Conservation (phyloP, 2,329 filamentous ascomycete genomes). For the Orbilia oligospora region DNA sequence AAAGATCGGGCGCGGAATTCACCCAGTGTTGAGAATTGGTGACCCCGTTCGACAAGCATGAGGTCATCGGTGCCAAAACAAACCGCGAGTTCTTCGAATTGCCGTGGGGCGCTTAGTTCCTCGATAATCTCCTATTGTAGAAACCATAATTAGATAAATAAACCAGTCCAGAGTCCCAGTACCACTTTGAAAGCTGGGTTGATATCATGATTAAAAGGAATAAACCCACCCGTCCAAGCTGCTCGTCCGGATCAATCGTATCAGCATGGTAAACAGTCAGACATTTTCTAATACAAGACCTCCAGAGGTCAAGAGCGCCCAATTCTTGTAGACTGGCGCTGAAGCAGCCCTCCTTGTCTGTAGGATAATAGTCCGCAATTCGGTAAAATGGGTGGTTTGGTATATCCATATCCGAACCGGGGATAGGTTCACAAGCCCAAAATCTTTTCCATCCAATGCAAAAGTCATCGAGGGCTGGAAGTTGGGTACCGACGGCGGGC, state of each 20-base stretch:
- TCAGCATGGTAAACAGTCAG: neutral
- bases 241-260: neutral
- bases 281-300: neutral
- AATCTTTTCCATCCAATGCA: neutral
- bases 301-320: neutral
- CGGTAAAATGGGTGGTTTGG: slow-evolving; percentile 2
- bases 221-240: neutral
- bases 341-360: neutral
- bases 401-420: neutral
- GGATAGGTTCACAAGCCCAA: neutral
- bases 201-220: too few species aligned
- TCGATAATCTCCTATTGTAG: slow-evolving; percentile 2
- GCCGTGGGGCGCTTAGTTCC: slow-evolving; percentile 1
- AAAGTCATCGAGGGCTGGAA: neutral
- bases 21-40: neutral
- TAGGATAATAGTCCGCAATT: neutral
- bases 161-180: too few species aligned
- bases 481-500: neutral
- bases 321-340: neutral
- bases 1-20: slow-evolving; percentile 12
- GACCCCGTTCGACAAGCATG: neutral
- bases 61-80: neutral
- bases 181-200: too few species aligned
- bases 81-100: neutral
- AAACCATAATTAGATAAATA: too few species aligned